These are phyloP conservation scores for Fusarium virguliforme DNA, from an alignment of 2,329 filamentous ascomycete genomes.

Conservation along the genomic window DNA sequence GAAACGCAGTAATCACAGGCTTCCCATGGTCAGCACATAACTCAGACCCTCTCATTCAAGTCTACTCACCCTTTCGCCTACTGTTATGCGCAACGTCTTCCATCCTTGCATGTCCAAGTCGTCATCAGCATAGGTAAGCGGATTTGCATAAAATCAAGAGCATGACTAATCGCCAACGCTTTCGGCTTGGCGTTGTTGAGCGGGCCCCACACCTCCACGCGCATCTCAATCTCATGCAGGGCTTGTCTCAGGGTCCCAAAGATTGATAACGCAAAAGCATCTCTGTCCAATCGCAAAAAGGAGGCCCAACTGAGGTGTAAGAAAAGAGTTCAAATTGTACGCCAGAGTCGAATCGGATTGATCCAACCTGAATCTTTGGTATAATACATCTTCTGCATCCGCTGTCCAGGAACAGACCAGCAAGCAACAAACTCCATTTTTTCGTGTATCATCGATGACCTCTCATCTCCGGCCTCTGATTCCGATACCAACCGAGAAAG, in stretches of 20 bases:
- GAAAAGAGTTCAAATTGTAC: neutral
- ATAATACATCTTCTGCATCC: neutral
- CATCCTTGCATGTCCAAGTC: constrained; percentile 16
- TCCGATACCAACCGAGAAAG: constrained; percentile 25
- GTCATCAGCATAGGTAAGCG: neutral
- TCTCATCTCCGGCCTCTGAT: neutral
- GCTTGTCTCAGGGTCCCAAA: constrained; percentile 6
- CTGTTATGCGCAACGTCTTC: constrained; percentile 28
- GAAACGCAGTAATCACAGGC: constrained; percentile 59
- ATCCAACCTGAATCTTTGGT: neutral
- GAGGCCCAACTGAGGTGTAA: neutral
- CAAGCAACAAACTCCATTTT: constrained; percentile 1
- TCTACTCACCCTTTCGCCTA: constrained; percentile 41
- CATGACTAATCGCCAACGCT: neutral
- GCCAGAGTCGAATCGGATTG: neutral
- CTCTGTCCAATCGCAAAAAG: constrained; percentile 4
- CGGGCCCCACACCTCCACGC: neutral
- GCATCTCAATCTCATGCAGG: constrained; percentile 3
- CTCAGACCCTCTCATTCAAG: neutral
- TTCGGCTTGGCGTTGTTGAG: neutral
- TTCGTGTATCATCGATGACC: neutral
- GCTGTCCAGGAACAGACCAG: neutral
- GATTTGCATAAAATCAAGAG: neutral
- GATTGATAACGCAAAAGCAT: constrained; percentile 4
- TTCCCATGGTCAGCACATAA: neutral